Evolutionary conservation across 1,284 basidiomycete species (phyloP), one percentile per base, ranked within the genome.

Genomic region (Trichosporon sp.): DNA sequence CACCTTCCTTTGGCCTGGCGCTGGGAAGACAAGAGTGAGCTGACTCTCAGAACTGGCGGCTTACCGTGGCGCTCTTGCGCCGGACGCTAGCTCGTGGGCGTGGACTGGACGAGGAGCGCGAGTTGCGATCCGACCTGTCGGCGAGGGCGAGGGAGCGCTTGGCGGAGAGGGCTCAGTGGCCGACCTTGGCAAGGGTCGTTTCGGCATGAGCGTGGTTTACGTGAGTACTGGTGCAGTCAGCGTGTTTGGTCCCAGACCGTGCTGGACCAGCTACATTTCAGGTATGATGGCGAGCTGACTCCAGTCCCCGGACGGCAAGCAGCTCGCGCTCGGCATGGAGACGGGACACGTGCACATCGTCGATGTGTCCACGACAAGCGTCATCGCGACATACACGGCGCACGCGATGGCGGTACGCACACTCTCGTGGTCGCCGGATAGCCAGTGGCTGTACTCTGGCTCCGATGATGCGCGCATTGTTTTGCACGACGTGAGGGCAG

Each of bases 401-500:
- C 92, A 95, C 74, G 91, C 90, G 10, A 90, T 92, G 87, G 84
- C 87, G 56, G 90, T 92, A 8, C 87, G 92, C 25, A 87, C 89
- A 0, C 76, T 93, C 5, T 84, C 89, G 7, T 95, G 92, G 92
- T 91, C 89, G 11, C 84, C 86, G 49, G 91, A 94, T 76, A 88
- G 84, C 9, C 85, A 87, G 70, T 84, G 91, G 62, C 83, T 95
- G 5, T 82, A 92, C 56, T 90, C 89, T 32, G 92, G 88, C 5
- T 91, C 91, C 1, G 92, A 95, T 77, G 92, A 95, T 78, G 89
- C 91, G 74, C 86, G 90, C 14, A 86, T 95, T 61, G 87, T 91
- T 58, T 79, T 94, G 46, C 91, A 94, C 76, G 92, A 95, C 74
- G 89, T 92, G 16, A 87, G 78, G 27, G 78, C 78, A 8, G 76